These are phyloP conservation scores for Malus hybrid DNA, from an alignment of 331 rosid genomes.

Conservation along the genomic window DNA sequence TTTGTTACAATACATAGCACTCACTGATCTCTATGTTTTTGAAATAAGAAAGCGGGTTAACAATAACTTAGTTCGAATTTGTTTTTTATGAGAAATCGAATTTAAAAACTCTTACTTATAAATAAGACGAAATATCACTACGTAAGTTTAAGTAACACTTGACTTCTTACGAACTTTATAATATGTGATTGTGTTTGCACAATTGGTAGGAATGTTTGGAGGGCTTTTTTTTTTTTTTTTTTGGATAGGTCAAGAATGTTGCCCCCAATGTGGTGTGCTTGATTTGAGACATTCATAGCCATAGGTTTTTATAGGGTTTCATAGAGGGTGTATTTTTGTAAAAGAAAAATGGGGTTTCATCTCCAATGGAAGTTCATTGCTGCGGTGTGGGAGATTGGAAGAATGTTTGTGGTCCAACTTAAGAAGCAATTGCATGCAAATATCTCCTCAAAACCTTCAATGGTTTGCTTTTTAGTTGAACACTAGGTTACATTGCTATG, in stretches of 20 bases:
- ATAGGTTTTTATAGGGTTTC: constrained; percentile 4
- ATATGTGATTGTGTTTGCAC: not conserved
- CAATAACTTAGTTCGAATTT: too few relatives aligned
- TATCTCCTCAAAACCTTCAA: constrained; percentile 26
- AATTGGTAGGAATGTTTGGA: constrained; percentile 19
- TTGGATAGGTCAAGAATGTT: not conserved
- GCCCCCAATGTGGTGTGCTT: constrained; percentile 9
- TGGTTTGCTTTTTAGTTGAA: constrained; percentile 17
- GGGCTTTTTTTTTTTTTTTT: not conserved
- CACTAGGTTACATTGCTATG: constrained; percentile 15
- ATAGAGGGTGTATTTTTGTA: constrained; percentile 1
- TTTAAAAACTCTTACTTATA: too few relatives aligned
- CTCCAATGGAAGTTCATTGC: constrained; percentile 1
- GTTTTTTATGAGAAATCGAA: too few relatives aligned
- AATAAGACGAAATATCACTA: too few relatives aligned
- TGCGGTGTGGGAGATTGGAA: constrained; percentile 18
- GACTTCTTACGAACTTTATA: not conserved
- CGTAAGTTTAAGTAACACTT: not conserved
- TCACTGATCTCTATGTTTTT: too few relatives aligned
- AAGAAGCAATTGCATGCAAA: not conserved
- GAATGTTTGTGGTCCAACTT: constrained; percentile 27
- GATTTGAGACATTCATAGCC: not conserved
- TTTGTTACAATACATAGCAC: not conserved
- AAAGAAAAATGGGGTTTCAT: not conserved
- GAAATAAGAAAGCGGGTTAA: too few relatives aligned